phyloP scores from a whole-genome alignment of 148 eudicot species.

The Beta vulgaris region DNA sequence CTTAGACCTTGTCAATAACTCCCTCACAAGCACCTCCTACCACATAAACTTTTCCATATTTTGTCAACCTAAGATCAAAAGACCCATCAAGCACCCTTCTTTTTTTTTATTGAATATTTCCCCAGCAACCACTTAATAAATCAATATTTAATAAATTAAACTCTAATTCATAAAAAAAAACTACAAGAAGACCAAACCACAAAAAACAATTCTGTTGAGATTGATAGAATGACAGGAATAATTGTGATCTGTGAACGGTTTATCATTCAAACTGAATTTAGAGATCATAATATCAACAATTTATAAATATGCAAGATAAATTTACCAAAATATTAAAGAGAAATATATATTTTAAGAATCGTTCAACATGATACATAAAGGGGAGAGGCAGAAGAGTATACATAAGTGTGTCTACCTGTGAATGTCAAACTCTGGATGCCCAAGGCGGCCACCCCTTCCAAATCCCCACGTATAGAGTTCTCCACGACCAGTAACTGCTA shows the following conservation, averaged over 20 bases:
- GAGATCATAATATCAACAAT: too few species aligned
- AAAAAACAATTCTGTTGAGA: neutral
- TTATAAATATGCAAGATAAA: neutral
- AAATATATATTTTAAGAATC: too few species aligned
- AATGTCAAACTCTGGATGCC: constrained; percentile 97
- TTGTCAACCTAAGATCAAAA: too few species aligned
- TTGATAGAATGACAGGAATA: neutral
- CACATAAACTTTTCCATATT: neutral
- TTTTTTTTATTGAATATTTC: too few species aligned
- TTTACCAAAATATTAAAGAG: neutral
- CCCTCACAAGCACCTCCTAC: neutral
- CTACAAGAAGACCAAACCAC: neutral
- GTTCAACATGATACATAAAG: neutral
- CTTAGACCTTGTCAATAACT: neutral
- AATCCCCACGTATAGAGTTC: constrained; percentile 98
- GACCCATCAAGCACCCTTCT: neutral
- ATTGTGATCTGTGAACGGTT: too few species aligned
- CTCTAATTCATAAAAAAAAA: neutral
- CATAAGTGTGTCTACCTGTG: constrained; percentile 58
- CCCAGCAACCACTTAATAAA: too few species aligned
- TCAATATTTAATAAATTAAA: neutral
- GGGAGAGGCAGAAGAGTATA: neutral
- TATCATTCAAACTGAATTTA: neutral
- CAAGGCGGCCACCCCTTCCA: constrained; percentile 99
- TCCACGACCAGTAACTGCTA: constrained; percentile 76